phyloP scores from a whole-genome alignment of 139 green algal genomes.

The Chlorella sp. region DNA sequence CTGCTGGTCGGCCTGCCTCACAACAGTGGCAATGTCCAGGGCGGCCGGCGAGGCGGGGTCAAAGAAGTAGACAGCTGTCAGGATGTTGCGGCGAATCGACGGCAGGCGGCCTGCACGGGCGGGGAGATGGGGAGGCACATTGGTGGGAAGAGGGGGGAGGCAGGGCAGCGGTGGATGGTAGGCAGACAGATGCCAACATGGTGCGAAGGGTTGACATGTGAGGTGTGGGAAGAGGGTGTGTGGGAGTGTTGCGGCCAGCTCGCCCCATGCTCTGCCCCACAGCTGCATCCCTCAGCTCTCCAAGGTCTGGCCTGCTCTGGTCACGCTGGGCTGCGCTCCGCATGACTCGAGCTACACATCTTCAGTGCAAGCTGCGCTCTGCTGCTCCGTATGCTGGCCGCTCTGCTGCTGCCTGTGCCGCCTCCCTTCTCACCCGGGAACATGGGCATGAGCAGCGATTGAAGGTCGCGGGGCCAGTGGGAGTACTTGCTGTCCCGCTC shows the following conservation, averaged over 20 bases:
- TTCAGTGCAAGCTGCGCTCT: background rate
- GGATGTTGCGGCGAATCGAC: conserved; percentile 75
- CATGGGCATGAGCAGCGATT: conserved; percentile 64
- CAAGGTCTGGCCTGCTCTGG: background rate
- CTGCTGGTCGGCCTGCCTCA: conserved; percentile 46
- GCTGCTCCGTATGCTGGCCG: too few relatives aligned
- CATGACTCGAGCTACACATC: background rate
- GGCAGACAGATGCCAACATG: too few relatives aligned
- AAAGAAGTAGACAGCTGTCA: conserved; percentile 68
- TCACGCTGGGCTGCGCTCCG: too few relatives aligned
- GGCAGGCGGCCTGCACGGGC: conserved; percentile 53
- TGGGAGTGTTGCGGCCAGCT: too few relatives aligned
- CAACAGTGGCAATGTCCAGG: conserved; percentile 31
- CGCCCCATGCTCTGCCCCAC: too few relatives aligned
- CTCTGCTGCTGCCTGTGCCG: too few relatives aligned
- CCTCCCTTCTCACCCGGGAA: conserved; percentile 54
- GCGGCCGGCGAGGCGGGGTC: conserved; percentile 61
- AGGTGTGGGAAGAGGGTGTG: background rate
- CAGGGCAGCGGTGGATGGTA: background rate
- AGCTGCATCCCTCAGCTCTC: too few relatives aligned
- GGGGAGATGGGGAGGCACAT: background rate
- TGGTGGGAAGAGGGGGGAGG: background rate
- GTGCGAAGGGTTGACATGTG: too few relatives aligned
- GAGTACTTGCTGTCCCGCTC: conserved; percentile 74
- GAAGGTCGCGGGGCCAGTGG: conserved; percentile 42